Evolutionary conservation across 495 filamentous ascomycete species (phyloP), one percentile per base, ranked within the genome.

Genomic region (Tricharina praecox): DNA sequence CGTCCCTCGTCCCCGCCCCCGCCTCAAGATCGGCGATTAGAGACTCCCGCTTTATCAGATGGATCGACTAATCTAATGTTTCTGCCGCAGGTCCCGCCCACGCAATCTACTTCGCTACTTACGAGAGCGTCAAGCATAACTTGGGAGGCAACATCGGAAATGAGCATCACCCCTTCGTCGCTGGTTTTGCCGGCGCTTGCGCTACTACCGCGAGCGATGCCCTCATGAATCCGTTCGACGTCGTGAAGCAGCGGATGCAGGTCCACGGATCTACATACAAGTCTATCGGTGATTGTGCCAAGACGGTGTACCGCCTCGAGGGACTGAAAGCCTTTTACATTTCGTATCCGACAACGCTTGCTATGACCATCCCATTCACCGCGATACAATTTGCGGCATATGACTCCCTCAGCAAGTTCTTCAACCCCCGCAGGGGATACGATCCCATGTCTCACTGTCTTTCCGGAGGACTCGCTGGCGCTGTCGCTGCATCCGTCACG

Each of bases 171-270:
- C 87, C 90, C 8, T 66, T 96, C 34, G 90, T 90, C 62, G 85
- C 86, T 54, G 85, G 85, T 85, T 68, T 81, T 43, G 92, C 85
- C 61, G 90, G 90, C 60, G 88, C 88, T 47, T 81, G 82, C 53
- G 90, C 90, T 43, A 96, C 90, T 0, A 94, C 95, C 59, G 84
- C 85, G 26, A 93, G 85, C 59, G 90, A 99, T 69, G 92, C 90
- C 30, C 70, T 99, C 41, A 99, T 99, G 90, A 99, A 96, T 63
- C 90, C 90, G 23, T 99, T 99, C 63, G 90, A 99, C 68, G 90
- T 99, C 25, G 90, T 99, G 70, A 99, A 99, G 67, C 90, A 99
- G 63, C 81, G 90, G 41, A 99, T 99, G 90, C 90, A 99, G 62
- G 80, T 99, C 46, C 85, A 94, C 53, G 79, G 87, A 51, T 96